A percentile compares a stretch with the other conserved stretches of the same genome.
Evolutionary conservation across 2,329 filamentous ascomycete species (phyloP).

Genomic region (Fusarium agapanthi): DNA sequence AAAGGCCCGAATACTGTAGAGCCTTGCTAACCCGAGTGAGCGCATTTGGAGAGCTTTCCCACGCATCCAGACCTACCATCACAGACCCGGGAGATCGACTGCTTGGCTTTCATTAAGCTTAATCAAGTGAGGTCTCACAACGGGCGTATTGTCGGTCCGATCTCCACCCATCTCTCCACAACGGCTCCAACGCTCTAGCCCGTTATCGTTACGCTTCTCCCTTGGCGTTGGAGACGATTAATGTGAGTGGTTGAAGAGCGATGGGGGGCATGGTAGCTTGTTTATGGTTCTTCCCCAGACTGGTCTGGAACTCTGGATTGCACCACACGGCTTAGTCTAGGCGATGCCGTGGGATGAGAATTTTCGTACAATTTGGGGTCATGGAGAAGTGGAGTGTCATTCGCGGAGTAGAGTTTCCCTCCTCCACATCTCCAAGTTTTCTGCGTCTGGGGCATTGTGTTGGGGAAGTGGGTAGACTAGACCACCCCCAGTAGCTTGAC

Average conservation of each 20-base stretch:
- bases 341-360: constrained; percentile 8
- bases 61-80: neutral
- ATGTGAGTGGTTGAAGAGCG: neutral
- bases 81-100: constrained; percentile 18
- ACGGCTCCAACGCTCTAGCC: neutral
- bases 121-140: neutral
- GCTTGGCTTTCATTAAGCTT: constrained; percentile 20
- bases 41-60: neutral
- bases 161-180: constrained; percentile 11
- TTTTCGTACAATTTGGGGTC: constrained; percentile 1
- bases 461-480: constrained; percentile 25
- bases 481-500: neutral
- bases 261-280: constrained; percentile 9
- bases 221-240: neutral
- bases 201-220: too few relatives aligned
- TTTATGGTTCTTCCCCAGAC: constrained; percentile 36
- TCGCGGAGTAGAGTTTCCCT: neutral
- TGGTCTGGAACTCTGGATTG: constrained; percentile 17
- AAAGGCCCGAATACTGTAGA: constrained; percentile 25
- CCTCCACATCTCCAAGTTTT: constrained; percentile 23
- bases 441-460: constrained; percentile 19
- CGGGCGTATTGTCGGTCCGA: constrained; percentile 29
- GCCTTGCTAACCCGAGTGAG: neutral
- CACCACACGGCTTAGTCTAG: constrained; percentile 2
- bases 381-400: constrained; percentile 18